These are phyloP conservation scores for Epichloe baconii DNA, from an alignment of 2,329 filamentous ascomycete genomes.

Conservation along the genomic window DNA sequence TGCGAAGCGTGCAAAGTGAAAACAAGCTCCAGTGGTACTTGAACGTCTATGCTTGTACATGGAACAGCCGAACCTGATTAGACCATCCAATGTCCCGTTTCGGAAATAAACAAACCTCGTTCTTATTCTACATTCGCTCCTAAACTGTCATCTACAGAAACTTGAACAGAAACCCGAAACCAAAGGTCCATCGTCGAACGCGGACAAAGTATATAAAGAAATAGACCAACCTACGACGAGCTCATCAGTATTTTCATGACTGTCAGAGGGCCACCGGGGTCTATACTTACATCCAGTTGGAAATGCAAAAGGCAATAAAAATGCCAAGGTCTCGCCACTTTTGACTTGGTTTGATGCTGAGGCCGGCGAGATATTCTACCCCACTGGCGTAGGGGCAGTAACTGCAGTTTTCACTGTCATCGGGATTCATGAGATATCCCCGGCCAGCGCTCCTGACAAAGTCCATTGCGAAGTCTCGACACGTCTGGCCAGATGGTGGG, in stretches of 20 bases:
- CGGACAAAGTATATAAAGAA: constrained; percentile 67
- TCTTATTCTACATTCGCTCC: too few species aligned
- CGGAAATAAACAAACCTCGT: not conserved
- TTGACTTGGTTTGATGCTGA: constrained; percentile 36
- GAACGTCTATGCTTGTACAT: too few species aligned
- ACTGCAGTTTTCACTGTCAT: constrained; percentile 45
- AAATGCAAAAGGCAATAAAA: constrained; percentile 56
- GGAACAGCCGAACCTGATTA: not conserved
- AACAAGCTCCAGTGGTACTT: too few species aligned
- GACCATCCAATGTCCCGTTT: not conserved
- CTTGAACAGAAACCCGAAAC: constrained; percentile 43
- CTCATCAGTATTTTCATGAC: not conserved
- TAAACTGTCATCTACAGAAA: not conserved
- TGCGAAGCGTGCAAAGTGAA: too few species aligned
- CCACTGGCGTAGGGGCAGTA: constrained; percentile 51
- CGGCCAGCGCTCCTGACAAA: constrained; percentile 35
- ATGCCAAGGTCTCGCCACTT: constrained; percentile 63
- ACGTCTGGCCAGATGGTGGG: constrained; percentile 51
- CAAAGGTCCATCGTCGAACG: constrained; percentile 58
- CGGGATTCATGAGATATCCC: constrained; percentile 52
- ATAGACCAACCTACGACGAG: constrained; percentile 39
- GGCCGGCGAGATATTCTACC: constrained; percentile 49
- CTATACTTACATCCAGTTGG: constrained; percentile 42
- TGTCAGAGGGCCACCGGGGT: not conserved
- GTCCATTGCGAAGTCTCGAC: constrained; percentile 46